Evolutionary conservation across 2,329 filamentous ascomycete species (phyloP).

Genomic region (Pseudogymnoascus destructans): DNA sequence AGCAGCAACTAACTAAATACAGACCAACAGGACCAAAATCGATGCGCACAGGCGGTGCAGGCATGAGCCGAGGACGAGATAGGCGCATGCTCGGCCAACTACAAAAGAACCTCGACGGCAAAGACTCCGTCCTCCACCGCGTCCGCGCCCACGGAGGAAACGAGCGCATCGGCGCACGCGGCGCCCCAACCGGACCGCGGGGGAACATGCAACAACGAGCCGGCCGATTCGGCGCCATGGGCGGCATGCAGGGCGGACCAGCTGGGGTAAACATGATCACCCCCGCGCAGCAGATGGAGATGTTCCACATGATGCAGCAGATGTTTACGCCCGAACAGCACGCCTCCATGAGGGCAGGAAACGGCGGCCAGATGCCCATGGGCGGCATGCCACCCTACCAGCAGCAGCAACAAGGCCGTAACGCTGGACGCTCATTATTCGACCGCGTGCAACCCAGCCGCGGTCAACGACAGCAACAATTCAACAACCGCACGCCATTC

Average conservation of each 20-base stretch:
- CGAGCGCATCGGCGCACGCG: constrained; percentile 67
- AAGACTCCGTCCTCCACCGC: constrained; percentile 66
- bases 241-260: constrained; percentile 29
- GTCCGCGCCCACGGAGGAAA: constrained; percentile 59
- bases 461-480: constrained; percentile 1
- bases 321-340: constrained; percentile 42
- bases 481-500: background rate
- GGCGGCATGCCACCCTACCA: constrained; percentile 37
- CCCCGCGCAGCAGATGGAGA: constrained; percentile 57
- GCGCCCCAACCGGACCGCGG: constrained; percentile 59
- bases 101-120: constrained; percentile 64
- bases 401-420: constrained; percentile 28
- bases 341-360: constrained; percentile 38
- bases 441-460: constrained; percentile 49
- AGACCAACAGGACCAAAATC: constrained; percentile 92
- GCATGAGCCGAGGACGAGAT: constrained; percentile 44
- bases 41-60: constrained; percentile 60
- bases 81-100: constrained; percentile 79
- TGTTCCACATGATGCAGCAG: constrained; percentile 73
- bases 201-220: constrained; percentile 30
- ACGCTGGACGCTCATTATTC: constrained; percentile 51
- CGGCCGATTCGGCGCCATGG: constrained; percentile 29
- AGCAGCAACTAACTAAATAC: constrained; percentile 30
- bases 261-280: constrained; percentile 38
- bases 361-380: constrained; percentile 37